These are phyloP conservation scores for Phytopythium oedochilum DNA, from an alignment of 352 stramenopile genomes.

Conservation along the genomic window DNA sequence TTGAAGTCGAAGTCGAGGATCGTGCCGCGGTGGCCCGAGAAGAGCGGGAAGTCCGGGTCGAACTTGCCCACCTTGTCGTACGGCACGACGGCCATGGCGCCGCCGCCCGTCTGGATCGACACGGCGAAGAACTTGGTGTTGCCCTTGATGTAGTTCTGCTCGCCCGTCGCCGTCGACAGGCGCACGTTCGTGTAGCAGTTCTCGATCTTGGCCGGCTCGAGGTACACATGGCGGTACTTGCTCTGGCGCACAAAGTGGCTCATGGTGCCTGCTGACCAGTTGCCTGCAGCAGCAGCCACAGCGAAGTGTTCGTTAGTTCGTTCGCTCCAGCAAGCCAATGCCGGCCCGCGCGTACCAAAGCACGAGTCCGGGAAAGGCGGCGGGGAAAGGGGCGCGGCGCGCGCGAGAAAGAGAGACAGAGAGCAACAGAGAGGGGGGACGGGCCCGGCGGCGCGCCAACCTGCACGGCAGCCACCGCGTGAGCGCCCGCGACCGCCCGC, in stretches of 20 bases:
- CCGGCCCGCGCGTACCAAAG: no score
- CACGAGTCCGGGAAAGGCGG: no score
- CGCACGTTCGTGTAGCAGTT: slow-evolving; percentile 90
- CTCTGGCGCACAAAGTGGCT: slow-evolving; percentile 95
- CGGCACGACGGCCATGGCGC: slow-evolving; percentile 91
- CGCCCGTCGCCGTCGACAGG: slow-evolving; percentile 95
- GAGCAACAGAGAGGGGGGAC: background rate
- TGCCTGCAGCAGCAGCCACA: background rate
- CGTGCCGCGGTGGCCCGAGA: slow-evolving; percentile 93
- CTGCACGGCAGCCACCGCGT: background rate
- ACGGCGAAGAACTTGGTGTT: slow-evolving; percentile 99
- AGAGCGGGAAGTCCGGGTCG: slow-evolving; percentile 90
- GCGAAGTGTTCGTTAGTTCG: background rate
- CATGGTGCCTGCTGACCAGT: slow-evolving; percentile 43
- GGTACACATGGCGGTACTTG: slow-evolving; percentile 99
- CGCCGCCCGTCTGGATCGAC: slow-evolving; percentile 85
- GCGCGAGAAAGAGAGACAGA: background rate
- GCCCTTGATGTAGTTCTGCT: slow-evolving; percentile 99
- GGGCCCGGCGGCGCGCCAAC: background rate
- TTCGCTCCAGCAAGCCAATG: no score
- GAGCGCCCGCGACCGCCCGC: background rate
- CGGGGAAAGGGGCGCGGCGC: no score
- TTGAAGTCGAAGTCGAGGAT: slow-evolving; percentile 99
- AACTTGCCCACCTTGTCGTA: slow-evolving; percentile 95
- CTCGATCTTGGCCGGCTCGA: slow-evolving; percentile 95